Base-by-base conservation (phyloP, 352 stramenopile genomes). In the Phytophthora podocarpi region DNA sequence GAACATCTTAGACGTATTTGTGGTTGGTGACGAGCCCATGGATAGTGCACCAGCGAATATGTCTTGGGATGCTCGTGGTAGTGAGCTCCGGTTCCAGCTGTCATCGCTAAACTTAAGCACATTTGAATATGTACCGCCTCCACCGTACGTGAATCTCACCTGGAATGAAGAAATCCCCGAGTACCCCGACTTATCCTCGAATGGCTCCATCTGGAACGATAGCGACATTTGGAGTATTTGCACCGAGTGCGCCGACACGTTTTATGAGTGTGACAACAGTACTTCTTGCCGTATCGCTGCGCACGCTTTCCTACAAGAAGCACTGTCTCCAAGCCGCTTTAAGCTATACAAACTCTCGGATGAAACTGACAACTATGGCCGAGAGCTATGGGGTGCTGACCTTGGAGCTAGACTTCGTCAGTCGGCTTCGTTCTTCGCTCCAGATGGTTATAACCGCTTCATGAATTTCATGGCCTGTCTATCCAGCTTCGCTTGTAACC, bases 61-160 rank as follows among this genome's bases (percentile, higher is more conserved):
- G 35, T 52, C 27, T 1, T 67, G 37, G 41, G 35, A 45, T 12
- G n/a, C 11, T 41, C 23, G 34, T 41, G 27, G 32, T 32, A 58
- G 40, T 28, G 30, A 66, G 7, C 27, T 73, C 13, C 51, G 56
- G 30, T 48, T 73, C 11, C 37, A 51, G 18, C 23, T 73, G 4
- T 54, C 52, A 0, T 56, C 72, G n/a, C 37, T 87, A 5, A 63
- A 81, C 23, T 26, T 82, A 15, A 51, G 15, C 20, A 76, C 62
- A 27, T 87, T 78, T 26, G 48, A 67, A 27, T 87, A 82, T 23
- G 59, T 81, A 2, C 47, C 74, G 5, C 77, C 77, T 13, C 74
- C 72, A 0, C 4, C 45, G 5, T 40, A 66, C 4, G 21, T 81
- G 1, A 66, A 81, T 27, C 55, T 87, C 23, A 65, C 45, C 2